These are phyloP conservation scores for Melastoma malabathricum DNA, from an alignment of 345 rosid genomes.

Conservation along the genomic window DNA sequence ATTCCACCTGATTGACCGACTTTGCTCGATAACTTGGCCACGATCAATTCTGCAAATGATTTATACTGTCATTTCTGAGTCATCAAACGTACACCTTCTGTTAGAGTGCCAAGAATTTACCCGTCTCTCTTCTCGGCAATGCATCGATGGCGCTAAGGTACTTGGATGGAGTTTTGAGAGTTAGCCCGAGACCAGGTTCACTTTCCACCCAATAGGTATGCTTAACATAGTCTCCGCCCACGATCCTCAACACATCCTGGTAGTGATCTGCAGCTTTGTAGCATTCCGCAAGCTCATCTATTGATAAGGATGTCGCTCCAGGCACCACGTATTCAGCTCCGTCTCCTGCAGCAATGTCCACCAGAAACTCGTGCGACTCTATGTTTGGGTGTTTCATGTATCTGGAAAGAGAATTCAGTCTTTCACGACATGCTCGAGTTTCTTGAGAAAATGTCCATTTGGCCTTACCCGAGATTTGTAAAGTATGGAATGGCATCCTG, in stretches of 20 bases:
- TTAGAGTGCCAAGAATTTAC: conserved; percentile 8
- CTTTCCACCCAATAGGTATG: conserved; percentile 21
- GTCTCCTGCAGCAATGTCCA: conserved; percentile 15
- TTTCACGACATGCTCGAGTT: not conserved
- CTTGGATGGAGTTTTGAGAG: conserved; percentile 13
- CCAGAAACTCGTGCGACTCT: conserved; percentile 19
- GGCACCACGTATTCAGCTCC: conserved; percentile 14
- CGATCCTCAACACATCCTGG: conserved; percentile 19
- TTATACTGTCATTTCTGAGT: not conserved
- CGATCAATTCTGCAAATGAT: conserved; percentile 15
- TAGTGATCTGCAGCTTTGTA: conserved; percentile 21
- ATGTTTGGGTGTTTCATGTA: conserved; percentile 18
- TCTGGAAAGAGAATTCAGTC: conserved; percentile 5
- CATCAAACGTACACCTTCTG: not conserved
- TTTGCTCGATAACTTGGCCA: conserved; percentile 14
- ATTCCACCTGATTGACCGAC: conserved; percentile 14
- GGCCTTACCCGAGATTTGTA: conserved; percentile 17
- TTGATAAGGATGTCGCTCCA: conserved; percentile 11
- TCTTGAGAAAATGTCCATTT: not conserved
- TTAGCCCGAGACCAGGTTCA: conserved; percentile 19
- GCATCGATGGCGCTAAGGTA: conserved; percentile 7
- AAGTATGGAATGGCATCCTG: conserved; percentile 21
- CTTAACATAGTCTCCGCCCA: conserved; percentile 8
- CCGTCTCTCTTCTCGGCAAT: conserved; percentile 12
- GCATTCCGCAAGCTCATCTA: conserved; percentile 16